These are phyloP conservation scores for Alternaria consortialis DNA, from an alignment of 2,329 filamentous ascomycete species.

Conservation along the genomic window DNA sequence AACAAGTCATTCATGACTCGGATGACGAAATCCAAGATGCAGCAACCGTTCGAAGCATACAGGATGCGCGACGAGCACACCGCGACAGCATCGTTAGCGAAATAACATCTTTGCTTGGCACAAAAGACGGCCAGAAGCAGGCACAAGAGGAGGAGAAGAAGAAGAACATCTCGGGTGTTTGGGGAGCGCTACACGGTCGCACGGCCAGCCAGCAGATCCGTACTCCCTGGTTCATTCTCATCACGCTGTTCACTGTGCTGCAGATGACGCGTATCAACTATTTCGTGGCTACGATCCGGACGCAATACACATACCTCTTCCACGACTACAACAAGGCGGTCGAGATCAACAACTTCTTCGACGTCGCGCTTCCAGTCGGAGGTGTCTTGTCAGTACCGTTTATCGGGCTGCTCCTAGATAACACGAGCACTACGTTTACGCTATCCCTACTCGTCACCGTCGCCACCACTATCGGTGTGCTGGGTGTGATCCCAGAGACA, in stretches of 20 bases:
- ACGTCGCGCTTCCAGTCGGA: constrained; percentile 82
- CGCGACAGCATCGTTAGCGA: constrained; percentile 72
- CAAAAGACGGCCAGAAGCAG: constrained; percentile 69
- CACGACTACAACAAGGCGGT: constrained; percentile 68
- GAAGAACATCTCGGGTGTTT: constrained; percentile 78
- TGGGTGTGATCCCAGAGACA: constrained; percentile 75
- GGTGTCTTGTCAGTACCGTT: constrained; percentile 87
- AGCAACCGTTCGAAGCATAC: constrained; percentile 57
- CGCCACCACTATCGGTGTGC: constrained; percentile 77
- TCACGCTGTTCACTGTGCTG: constrained; percentile 77
- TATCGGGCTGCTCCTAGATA: constrained; percentile 82
- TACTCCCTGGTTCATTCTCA: constrained; percentile 85
- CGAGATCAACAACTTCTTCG: constrained; percentile 83
- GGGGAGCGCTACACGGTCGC: constrained; percentile 82
- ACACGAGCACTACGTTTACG: constrained; percentile 75
- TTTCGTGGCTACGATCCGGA: constrained; percentile 86
- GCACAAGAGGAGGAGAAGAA: constrained; percentile 72
- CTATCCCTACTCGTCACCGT: constrained; percentile 73
- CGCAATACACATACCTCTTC: constrained; percentile 82
- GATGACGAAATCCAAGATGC: constrained; percentile 64
- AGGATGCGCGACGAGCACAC: constrained; percentile 65
- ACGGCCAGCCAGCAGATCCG: constrained; percentile 76
- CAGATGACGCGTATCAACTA: constrained; percentile 85
- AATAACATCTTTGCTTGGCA: constrained; percentile 77
- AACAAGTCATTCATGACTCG: constrained; percentile 60